Percentiles rank a stretch among this genome's conserved stretches.
Conservation (phyloP, 768 basidiomycete species). For the Rubroboletus pulcherrimus region DNA sequence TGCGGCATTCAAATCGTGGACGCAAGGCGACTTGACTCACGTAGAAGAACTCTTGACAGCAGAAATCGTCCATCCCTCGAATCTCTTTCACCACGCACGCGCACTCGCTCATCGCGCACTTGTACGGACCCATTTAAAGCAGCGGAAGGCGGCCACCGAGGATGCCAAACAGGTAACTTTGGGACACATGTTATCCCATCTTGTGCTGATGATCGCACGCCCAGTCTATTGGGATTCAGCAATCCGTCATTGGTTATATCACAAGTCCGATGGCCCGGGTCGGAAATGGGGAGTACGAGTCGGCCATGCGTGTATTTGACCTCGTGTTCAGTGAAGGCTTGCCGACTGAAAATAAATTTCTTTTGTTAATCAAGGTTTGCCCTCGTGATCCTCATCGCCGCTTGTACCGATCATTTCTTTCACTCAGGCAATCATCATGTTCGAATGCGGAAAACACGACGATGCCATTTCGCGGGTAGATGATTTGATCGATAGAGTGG, state of each 20-base stretch:
- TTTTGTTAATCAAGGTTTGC: slow-evolving; percentile 12
- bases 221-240: slow-evolving; percentile 4
- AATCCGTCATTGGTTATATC: slow-evolving; percentile 5
- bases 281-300: background rate
- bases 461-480: slow-evolving; percentile 6
- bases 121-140: background rate
- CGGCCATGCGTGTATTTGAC: slow-evolving; percentile 6
- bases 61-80: background rate
- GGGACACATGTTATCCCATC: accelerated
- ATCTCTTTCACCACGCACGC: background rate
- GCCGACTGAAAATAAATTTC: slow-evolving; percentile 1
- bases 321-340: background rate
- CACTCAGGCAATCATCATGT: slow-evolving; percentile 4
- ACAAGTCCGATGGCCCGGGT: background rate
- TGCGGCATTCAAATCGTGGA: background rate
- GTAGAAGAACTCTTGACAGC: slow-evolving; percentile 1
- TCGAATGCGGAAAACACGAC: slow-evolving; percentile 3
- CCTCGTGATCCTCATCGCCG: accelerated
- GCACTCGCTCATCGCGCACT: slow-evolving; percentile 2
- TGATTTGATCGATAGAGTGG: background rate
- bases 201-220: background rate
- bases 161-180: slow-evolving; percentile 1
- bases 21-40: background rate
- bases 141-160: background rate
- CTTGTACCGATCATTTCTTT: background rate